These are phyloP conservation scores for Saksenaea vasiformis DNA, from an alignment of 371 early-diverging fungal species.

Conservation along the genomic window DNA sequence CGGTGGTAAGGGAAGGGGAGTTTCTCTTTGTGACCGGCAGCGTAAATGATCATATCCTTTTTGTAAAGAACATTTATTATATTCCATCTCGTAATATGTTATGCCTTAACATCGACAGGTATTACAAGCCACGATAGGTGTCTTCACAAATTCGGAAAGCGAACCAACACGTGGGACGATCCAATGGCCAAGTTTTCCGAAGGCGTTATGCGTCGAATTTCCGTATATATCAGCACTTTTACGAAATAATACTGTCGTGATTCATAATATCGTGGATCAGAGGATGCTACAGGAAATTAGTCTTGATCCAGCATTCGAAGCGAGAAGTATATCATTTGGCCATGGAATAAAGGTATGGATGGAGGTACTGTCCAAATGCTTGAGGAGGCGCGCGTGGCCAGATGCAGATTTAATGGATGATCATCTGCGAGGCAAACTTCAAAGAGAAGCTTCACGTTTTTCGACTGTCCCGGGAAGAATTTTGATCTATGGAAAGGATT, in stretches of 20 bases:
- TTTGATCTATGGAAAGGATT: constrained; percentile 62
- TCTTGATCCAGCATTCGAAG: constrained; percentile 49
- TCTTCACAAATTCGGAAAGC: constrained; percentile 70
- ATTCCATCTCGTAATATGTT: background rate
- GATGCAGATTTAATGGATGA: constrained; percentile 38
- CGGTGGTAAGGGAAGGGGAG: constrained; percentile 65
- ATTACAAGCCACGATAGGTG: constrained; percentile 61
- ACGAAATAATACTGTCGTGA: constrained; percentile 65
- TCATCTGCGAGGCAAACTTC: constrained; percentile 18
- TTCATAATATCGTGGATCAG: constrained; percentile 79
- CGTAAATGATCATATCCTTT: constrained; percentile 44
- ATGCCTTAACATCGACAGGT: constrained; percentile 1
- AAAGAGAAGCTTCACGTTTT: constrained; percentile 37
- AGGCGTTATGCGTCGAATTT: constrained; percentile 70
- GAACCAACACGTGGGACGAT: constrained; percentile 81
- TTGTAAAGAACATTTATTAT: constrained; percentile 11
- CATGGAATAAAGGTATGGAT: constrained; percentile 55
- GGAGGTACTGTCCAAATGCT: constrained; percentile 38
- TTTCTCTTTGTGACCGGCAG: constrained; percentile 75
- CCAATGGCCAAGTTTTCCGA: constrained; percentile 75
- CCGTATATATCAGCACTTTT: constrained; percentile 79
- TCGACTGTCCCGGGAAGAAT: constrained; percentile 59
- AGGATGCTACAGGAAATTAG: constrained; percentile 59
- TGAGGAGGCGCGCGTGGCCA: constrained; percentile 43
- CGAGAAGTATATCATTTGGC: constrained; percentile 52